phyloP scores from a whole-genome alignment of 768 basidiomycete genomes.

The Pisolithus sp. region DNA sequence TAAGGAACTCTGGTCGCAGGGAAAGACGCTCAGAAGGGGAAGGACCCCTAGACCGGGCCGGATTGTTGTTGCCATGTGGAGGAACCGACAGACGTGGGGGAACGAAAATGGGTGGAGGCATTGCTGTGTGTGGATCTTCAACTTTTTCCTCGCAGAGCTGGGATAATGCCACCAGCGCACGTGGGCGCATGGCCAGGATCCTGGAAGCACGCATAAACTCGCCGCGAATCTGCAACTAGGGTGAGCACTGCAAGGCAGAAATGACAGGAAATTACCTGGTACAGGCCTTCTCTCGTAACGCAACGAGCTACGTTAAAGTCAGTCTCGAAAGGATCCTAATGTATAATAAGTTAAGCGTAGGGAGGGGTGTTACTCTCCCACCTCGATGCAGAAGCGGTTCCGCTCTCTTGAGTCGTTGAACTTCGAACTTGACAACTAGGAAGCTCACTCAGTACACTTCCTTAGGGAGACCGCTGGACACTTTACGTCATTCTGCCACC shows the following conservation, averaged over 20 bases:
- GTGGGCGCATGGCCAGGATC: slow-evolving; percentile 72
- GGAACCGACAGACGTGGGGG: slow-evolving; percentile 45
- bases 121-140: slow-evolving; percentile 35
- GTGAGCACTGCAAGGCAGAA: not conserved
- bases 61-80: slow-evolving; percentile 61
- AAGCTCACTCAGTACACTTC: slow-evolving; percentile 5
- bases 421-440: slow-evolving; percentile 44
- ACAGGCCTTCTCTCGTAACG: slow-evolving; percentile 93
- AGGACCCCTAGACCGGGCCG: slow-evolving; percentile 43
- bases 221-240: slow-evolving; percentile 72
- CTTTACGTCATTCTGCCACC: slow-evolving; percentile 91
- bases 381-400: slow-evolving; percentile 95
- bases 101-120: slow-evolving; percentile 35
- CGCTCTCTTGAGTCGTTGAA: slow-evolving; percentile 76
- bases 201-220: slow-evolving; percentile 96
- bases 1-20: slow-evolving; percentile 43
- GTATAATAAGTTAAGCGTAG: slow-evolving; percentile 1
- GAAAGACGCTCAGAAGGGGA: slow-evolving; percentile 44
- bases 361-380: slow-evolving; percentile 26
- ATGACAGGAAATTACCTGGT: slow-evolving; percentile 50
- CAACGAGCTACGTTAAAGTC: slow-evolving; percentile 96
- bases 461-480: slow-evolving; percentile 2
- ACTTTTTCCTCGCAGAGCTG: slow-evolving; percentile 90
- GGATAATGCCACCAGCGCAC: slow-evolving; percentile 74
- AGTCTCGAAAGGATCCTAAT: slow-evolving; percentile 92